A percentile compares a stretch with the other conserved stretches of the same genome.
Evolutionary conservation across 192 early-diverging fungal species (phyloP).

Genomic region (Phlyctochytrium planicorne): DNA sequence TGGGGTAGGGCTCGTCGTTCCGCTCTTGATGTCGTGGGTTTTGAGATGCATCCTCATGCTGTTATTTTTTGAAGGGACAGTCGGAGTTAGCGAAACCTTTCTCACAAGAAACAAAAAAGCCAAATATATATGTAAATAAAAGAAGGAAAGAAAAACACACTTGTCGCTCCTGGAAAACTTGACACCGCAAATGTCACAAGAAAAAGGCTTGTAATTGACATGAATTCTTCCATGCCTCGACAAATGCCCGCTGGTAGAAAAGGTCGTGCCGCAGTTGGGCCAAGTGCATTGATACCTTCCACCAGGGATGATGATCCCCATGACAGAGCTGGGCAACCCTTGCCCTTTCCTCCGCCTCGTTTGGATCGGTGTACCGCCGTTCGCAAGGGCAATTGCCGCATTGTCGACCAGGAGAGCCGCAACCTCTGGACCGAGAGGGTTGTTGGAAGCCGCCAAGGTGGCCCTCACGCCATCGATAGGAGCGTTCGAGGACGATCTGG

Average conservation of each 20-base stretch:
- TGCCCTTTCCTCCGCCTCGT: background rate
- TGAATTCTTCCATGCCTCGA: slow-evolving; percentile 27
- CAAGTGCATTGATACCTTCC: slow-evolving; percentile 2
- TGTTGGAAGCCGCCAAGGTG: background rate
- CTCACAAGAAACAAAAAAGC: too few relatives aligned
- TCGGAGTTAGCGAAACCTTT: too few relatives aligned
- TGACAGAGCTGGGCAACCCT: background rate
- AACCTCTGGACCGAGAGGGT: background rate
- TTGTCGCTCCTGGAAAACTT: slow-evolving; percentile 27
- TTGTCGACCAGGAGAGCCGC: background rate
- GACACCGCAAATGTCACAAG: slow-evolving; percentile 12
- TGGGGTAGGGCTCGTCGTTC: background rate
- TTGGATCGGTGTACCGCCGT: background rate
- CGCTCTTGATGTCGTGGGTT: background rate
- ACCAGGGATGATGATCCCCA: background rate
- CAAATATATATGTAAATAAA: too few relatives aligned
- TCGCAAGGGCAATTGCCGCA: background rate
- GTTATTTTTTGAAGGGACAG: too few relatives aligned
- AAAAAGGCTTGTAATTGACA: slow-evolving; percentile 5
- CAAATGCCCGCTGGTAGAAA: slow-evolving; percentile 24
- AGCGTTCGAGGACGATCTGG: too few relatives aligned
- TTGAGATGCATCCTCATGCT: background rate
- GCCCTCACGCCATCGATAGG: too few relatives aligned
- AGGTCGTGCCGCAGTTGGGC: slow-evolving; percentile 20
- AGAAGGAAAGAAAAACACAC: too few relatives aligned